These are phyloP conservation scores for Euphorbia schlechtendalii DNA, from an alignment of 441 rosid genomes.

Conservation along the genomic window DNA sequence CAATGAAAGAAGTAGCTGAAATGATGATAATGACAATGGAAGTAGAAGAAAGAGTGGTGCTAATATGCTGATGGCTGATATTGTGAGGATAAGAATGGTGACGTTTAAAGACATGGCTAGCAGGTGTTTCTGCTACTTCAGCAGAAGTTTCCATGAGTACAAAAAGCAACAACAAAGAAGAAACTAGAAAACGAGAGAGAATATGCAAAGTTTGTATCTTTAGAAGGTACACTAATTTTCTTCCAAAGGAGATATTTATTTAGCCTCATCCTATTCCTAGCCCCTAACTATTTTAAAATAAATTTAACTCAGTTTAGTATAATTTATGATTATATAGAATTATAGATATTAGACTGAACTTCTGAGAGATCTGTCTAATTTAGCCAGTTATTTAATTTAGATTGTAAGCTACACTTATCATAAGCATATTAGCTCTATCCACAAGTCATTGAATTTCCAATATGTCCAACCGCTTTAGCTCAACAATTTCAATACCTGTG, in stretches of 20 bases:
- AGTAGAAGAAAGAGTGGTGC: constrained; percentile 34
- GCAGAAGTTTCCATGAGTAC: constrained; percentile 35
- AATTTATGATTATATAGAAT: too few relatives aligned
- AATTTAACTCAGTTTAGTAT: too few relatives aligned
- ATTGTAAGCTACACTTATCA: too few relatives aligned
- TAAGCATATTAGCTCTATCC: too few relatives aligned
- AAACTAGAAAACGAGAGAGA: constrained; percentile 13
- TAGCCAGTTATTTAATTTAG: too few relatives aligned
- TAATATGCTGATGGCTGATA: constrained; percentile 21
- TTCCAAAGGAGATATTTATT: constrained; percentile 17
- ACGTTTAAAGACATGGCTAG: constrained; percentile 22
- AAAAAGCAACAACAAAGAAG: constrained; percentile 18
- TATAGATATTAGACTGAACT: too few relatives aligned
- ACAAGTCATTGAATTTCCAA: too few relatives aligned
- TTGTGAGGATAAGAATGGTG: constrained; percentile 26
- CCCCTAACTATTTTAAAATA: too few relatives aligned
- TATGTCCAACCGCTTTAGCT: too few relatives aligned
- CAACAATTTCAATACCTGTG: too few relatives aligned
- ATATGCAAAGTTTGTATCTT: constrained; percentile 11
- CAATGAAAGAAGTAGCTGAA: constrained; percentile 31
- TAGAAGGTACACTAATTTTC: constrained; percentile 11
- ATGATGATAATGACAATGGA: constrained; percentile 40
- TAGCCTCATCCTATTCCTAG: not conserved
- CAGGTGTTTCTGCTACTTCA: constrained; percentile 15
- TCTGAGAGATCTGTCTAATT: too few relatives aligned